Evolutionary conservation across 2,329 filamentous ascomycete species (phyloP), one percentile per base, ranked within the genome.

Genomic region (Thelonectria rubi): DNA sequence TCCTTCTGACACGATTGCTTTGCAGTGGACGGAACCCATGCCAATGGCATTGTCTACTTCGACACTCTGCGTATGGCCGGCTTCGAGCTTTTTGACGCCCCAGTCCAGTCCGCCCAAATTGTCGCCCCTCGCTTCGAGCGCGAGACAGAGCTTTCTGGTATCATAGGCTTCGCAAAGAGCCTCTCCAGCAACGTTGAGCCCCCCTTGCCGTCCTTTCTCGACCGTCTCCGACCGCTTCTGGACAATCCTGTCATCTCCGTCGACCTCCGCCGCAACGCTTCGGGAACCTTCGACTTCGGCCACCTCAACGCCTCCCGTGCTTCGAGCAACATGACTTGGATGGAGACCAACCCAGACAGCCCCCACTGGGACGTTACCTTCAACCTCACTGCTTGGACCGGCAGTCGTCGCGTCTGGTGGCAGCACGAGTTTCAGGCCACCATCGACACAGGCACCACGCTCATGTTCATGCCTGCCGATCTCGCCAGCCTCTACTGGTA

Each of bases 381-480:
- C 73, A 77, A 83, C 45, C 73, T 83, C 26, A 86, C 72, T 7
- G 66, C 73, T 2, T 78, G 77, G 73, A 65, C 63, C 2, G 69
- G 71, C 18, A 60, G 89, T 37, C 81, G 89, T 72, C 82, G 71
- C 57, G 79, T 80, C 20, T 81, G 90, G 60, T 77, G 76, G 49
- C 81, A 76, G 63, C 84, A 78, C 46, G 68, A 69, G 17, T 81
- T 83, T 67, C 76, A 77, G 26, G 84, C 87, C 48, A 88, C 90
- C 57, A 81, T 86, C 26, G 90, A 92, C 75, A 92, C 90, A 3
- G 89, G 89, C 21, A 90, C 88, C 4, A 88, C 88, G 1, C 79
- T 92, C 55, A 79, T 92, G 72, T 83, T 91, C 51, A 77, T 89
- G 24, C 83, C 85, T 30, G 77, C 82, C 15, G 76, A 80, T 9